Evolutionary conservation across 2,329 filamentous ascomycete species (phyloP).

Genomic region (Fusarium udum): DNA sequence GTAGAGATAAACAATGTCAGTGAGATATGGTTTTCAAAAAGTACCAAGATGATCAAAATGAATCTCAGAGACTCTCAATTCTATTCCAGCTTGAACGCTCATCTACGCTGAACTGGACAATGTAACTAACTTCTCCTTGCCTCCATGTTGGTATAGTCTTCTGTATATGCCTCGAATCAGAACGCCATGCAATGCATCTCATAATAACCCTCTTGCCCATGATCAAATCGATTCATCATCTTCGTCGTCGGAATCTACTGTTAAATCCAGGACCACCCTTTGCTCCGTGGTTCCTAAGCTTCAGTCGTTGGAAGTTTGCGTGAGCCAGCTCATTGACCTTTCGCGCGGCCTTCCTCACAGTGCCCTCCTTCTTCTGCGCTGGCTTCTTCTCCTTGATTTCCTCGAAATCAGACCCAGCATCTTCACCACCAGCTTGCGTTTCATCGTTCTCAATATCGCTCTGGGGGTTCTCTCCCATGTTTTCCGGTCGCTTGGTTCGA

Average conservation of each 20-base stretch:
- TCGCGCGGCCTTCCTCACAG: constrained; percentile 61
- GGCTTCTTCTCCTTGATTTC: constrained; percentile 28
- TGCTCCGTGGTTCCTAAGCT: constrained; percentile 69
- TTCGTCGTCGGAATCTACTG: constrained; percentile 66
- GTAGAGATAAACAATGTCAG: background rate
- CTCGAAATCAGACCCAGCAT: constrained; percentile 36
- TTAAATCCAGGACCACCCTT: constrained; percentile 68
- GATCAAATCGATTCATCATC: constrained; percentile 28
- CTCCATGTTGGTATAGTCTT: constrained; percentile 19
- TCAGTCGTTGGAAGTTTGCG: constrained; percentile 73
- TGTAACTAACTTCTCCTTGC: background rate
- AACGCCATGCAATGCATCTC: constrained; percentile 28
- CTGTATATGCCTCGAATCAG: constrained; percentile 9
- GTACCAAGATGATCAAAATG: background rate
- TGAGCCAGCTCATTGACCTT: constrained; percentile 73
- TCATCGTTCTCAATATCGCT: constrained; percentile 51
- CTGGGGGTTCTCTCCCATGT: constrained; percentile 42
- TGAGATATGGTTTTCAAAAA: background rate
- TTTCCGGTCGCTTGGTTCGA: constrained; percentile 57
- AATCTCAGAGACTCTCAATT: background rate
- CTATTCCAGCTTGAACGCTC: background rate
- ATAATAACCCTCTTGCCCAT: constrained; percentile 9
- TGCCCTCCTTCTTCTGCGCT: constrained; percentile 51
- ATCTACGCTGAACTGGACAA: background rate
- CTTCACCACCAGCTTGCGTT: constrained; percentile 38